Evolutionary conservation across 2,329 filamentous ascomycete species (phyloP).

Genomic region (Byssoonygena ceratinophila): DNA sequence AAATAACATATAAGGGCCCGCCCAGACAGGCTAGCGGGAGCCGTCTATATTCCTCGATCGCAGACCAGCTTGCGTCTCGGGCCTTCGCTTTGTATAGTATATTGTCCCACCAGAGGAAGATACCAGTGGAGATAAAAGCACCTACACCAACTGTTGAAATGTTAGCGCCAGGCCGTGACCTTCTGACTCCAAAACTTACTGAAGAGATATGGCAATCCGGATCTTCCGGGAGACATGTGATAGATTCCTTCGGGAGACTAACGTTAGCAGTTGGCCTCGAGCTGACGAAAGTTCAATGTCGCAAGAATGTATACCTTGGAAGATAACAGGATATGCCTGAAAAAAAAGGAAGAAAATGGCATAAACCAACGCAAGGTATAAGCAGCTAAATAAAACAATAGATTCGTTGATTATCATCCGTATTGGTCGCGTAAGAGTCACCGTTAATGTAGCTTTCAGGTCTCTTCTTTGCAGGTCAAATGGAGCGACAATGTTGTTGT

Average conservation of each 20-base stretch:
- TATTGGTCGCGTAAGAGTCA: conserved; percentile 20
- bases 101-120: conserved; percentile 58
- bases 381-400: conserved; percentile 22
- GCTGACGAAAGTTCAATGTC: too few relatives aligned
- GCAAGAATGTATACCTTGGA: conserved; percentile 14
- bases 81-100: conserved; percentile 46
- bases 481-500: conserved; percentile 16
- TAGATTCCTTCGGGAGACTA: conserved; percentile 12
- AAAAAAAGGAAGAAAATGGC: conserved; percentile 19
- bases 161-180: conserved; percentile 12
- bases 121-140: conserved; percentile 46
- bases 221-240: conserved; percentile 14
- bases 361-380: conserved; percentile 22
- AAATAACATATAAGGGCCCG: conserved; percentile 47
- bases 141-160: conserved; percentile 47
- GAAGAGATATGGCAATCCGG: conserved; percentile 16
- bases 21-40: conserved; percentile 63
- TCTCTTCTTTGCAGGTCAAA: conserved; percentile 16
- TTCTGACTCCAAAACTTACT: conserved; percentile 10
- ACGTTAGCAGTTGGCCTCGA: neutral
- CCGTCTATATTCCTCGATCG: conserved; percentile 46
- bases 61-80: conserved; percentile 45
- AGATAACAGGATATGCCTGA: conserved; percentile 18
- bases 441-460: conserved; percentile 15
- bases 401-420: conserved; percentile 22